Evolutionary conservation across 2,329 filamentous ascomycete genomes (phyloP), one percentile per base, ranked within the genome.

Genomic region (Colletotrichum magnum): DNA sequence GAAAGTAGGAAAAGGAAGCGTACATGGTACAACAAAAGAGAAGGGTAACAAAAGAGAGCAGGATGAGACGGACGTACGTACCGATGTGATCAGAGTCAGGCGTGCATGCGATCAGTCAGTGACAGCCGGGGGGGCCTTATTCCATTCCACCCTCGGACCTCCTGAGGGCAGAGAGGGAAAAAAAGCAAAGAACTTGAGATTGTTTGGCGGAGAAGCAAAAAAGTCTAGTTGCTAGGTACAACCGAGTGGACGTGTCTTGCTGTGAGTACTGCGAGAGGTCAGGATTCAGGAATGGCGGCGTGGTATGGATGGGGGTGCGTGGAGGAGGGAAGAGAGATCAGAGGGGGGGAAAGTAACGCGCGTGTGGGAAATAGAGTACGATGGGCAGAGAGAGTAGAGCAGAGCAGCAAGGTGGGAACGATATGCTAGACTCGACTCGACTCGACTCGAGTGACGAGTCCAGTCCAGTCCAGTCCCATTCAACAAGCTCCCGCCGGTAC

Each of bases 181-280:
- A 69, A 69, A 69, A 69, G 62, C 56, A 66, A 68, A 52, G 57
- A 66, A 54, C 64, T 58, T 66, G 66, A 45, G 62, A 41, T 60
- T 58, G 43, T 59, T 57, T 48, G 66, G 62, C 51, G 66, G 62
- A 69, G 62, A 66, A 60, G 66, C 36, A 36, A 68, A 66, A 68
- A 66, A 66, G 24, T 69, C 56, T 66, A 69, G 66, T 69, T 69
- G 66, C 66, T 69, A 60, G 66, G 66, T 69, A 69, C 66, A 61
- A 66, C 62, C 48, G 62, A 48, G 41, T 45, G 52, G 18, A 43
- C 10, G 64, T 39, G 58, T 57, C 47, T 61, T 28, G 47, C 32
- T 41, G 6, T 12, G 21, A 36, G 47, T 21, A 43, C 32, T 39
- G 58, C 39, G 28, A 52, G 48, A 61, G 24, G 59, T 62, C 59